phyloP scores from a whole-genome alignment of 2,329 filamentous ascomycete species.

The Penicillium sp. region DNA sequence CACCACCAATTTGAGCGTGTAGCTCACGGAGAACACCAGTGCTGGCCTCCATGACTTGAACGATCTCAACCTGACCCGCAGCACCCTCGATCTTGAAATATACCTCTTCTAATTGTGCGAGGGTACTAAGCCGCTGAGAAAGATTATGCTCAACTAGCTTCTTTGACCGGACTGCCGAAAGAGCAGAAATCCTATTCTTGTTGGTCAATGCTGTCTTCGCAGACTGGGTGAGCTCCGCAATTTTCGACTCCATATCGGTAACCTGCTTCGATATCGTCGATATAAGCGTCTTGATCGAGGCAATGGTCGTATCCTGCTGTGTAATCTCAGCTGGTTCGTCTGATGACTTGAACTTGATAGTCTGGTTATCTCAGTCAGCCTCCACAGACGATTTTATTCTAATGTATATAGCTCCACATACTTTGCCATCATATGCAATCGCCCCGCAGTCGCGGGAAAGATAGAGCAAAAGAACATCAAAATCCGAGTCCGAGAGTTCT shows the following conservation, averaged over 20 bases:
- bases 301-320: slow-evolving; percentile 77
- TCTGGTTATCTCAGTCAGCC: slow-evolving; percentile 43
- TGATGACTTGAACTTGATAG: slow-evolving; percentile 69
- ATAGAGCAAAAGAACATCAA: slow-evolving; percentile 69
- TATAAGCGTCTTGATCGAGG: slow-evolving; percentile 74
- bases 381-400: not conserved
- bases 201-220: slow-evolving; percentile 70
- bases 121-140: slow-evolving; percentile 67
- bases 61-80: slow-evolving; percentile 76
- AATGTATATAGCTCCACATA: slow-evolving; percentile 24
- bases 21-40: slow-evolving; percentile 70
- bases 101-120: slow-evolving; percentile 80
- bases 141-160: slow-evolving; percentile 77
- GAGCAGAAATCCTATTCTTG: slow-evolving; percentile 73
- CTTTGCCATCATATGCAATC: slow-evolving; percentile 50
- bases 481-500: slow-evolving; percentile 61
- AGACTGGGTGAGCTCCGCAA: slow-evolving; percentile 50
- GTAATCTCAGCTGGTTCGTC: slow-evolving; percentile 61
- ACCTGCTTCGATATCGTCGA: slow-evolving; percentile 66
- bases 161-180: slow-evolving; percentile 77
- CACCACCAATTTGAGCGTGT: slow-evolving; percentile 75
- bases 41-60: slow-evolving; percentile 79
- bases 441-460: slow-evolving; percentile 65
- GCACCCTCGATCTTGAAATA: slow-evolving; percentile 84
- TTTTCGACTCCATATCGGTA: slow-evolving; percentile 59